phyloP scores from a whole-genome alignment of 2,329 filamentous ascomycete species.

The Hawksworthiomyces lignivorus region DNA sequence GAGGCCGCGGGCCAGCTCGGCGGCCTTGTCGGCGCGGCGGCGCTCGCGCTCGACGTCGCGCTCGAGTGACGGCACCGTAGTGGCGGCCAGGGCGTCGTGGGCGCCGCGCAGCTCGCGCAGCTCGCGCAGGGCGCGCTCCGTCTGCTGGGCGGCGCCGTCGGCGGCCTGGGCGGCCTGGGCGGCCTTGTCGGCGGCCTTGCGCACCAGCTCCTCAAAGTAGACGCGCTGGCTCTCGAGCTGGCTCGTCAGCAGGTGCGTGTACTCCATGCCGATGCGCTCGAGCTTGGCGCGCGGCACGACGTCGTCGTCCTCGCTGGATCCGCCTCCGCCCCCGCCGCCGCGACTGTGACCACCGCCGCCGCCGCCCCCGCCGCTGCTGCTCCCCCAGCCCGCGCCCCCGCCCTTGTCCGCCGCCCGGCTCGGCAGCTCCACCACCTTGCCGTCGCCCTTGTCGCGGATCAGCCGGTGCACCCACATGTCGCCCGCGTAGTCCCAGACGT shows the following conservation, averaged over 20 bases:
- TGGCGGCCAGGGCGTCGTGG: slow-evolving; percentile 41
- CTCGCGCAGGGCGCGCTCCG: slow-evolving; percentile 40
- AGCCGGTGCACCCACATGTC: slow-evolving; percentile 95
- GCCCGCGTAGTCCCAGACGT: slow-evolving; percentile 96
- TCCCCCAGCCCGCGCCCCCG: slow-evolving; percentile 6
- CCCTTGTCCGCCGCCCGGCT: slow-evolving; percentile 27
- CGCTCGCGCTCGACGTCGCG: slow-evolving; percentile 63
- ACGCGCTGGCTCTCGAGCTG: slow-evolving; percentile 88
- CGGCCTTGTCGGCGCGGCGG: slow-evolving; percentile 61
- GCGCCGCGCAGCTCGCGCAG: slow-evolving; percentile 46
- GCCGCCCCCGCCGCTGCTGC: neutral
- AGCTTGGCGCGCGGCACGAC: slow-evolving; percentile 63
- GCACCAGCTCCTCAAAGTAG: slow-evolving; percentile 90
- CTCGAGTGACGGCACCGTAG: slow-evolving; percentile 62
- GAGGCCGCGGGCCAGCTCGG: slow-evolving; percentile 67
- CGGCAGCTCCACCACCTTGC: slow-evolving; percentile 86
- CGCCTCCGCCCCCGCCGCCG: neutral
- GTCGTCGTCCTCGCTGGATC: slow-evolving; percentile 44
- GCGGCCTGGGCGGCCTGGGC: slow-evolving; percentile 62
- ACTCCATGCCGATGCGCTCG: slow-evolving; percentile 81
- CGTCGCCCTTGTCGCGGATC: slow-evolving; percentile 87
- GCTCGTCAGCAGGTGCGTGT: slow-evolving; percentile 85
- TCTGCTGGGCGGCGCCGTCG: slow-evolving; percentile 49
- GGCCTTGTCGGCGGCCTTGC: slow-evolving; percentile 84
- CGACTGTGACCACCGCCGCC: neutral